These are phyloP conservation scores for Phialocephala sp. DNA, from an alignment of 2,329 filamentous ascomycete species.

Conservation along the genomic window DNA sequence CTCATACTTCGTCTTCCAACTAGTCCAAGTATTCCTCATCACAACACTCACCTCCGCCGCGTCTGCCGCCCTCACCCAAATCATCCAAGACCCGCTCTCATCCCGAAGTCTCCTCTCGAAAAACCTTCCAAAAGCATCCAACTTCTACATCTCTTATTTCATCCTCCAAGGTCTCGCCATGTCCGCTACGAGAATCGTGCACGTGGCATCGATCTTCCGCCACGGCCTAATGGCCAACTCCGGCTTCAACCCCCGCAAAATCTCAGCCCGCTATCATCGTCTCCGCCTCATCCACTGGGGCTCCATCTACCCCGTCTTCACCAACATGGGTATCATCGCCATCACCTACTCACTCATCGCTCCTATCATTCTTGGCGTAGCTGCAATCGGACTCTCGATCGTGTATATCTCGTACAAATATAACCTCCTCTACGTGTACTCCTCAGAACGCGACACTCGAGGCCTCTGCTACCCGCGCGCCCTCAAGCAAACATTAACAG, in stretches of 20 bases:
- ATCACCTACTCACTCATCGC: slow-evolving; percentile 70
- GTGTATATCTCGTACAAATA: slow-evolving; percentile 71
- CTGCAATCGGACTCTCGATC: slow-evolving; percentile 63
- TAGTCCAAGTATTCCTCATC: slow-evolving; percentile 90
- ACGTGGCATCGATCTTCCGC: slow-evolving; percentile 62
- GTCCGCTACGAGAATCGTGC: slow-evolving; percentile 62
- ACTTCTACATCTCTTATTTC: slow-evolving; percentile 73
- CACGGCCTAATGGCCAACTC: slow-evolving; percentile 62
- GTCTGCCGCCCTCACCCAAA: slow-evolving; percentile 56
- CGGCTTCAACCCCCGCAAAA: slow-evolving; percentile 65
- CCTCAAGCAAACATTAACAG: slow-evolving; percentile 66
- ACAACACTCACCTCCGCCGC: slow-evolving; percentile 74
- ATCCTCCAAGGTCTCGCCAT: slow-evolving; percentile 69
- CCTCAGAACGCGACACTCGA: slow-evolving; percentile 66
- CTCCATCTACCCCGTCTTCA: slow-evolving; percentile 62
- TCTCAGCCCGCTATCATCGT: slow-evolving; percentile 61
- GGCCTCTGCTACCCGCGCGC: slow-evolving; percentile 67
- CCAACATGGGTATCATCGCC: slow-evolving; percentile 61
- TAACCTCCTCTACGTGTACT: slow-evolving; percentile 68
- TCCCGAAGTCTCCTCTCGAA: slow-evolving; percentile 57
- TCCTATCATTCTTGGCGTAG: slow-evolving; percentile 69
- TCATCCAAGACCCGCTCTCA: slow-evolving; percentile 55
- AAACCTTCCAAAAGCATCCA: slow-evolving; percentile 66
- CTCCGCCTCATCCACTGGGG: slow-evolving; percentile 62
- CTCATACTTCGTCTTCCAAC: slow-evolving; percentile 88